Evolutionary conservation across 768 basidiomycete species (phyloP).

Genomic region (Pleurotus eryngii): DNA sequence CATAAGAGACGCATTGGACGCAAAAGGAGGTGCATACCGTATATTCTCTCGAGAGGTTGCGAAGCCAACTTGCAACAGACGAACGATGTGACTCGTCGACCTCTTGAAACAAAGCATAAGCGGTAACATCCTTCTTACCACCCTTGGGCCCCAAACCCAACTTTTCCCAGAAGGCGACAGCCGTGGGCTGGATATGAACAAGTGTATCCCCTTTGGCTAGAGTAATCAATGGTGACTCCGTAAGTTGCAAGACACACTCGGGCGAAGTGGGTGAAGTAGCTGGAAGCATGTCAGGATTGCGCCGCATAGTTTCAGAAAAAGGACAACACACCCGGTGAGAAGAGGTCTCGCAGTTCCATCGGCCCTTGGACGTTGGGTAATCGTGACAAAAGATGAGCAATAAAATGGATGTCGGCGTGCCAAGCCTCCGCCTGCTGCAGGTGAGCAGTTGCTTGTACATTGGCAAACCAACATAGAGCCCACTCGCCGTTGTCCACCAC

Average conservation of each 20-base stretch:
- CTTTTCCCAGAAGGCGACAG: slow-evolving; percentile 84
- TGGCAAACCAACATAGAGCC: slow-evolving; percentile 62
- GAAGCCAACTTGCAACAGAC: slow-evolving; percentile 60
- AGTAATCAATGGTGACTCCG: slow-evolving; percentile 57
- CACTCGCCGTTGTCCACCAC: slow-evolving; percentile 72
- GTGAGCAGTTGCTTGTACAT: slow-evolving; percentile 17
- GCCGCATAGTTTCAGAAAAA: background rate
- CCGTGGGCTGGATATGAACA: slow-evolving; percentile 66
- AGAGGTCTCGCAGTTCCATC: slow-evolving; percentile 41
- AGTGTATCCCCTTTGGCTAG: slow-evolving; percentile 67
- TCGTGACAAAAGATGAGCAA: slow-evolving; percentile 38
- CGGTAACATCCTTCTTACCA: slow-evolving; percentile 68
- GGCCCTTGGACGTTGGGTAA: slow-evolving; percentile 37
- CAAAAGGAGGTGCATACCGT: slow-evolving; percentile 39
- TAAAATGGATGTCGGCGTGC: slow-evolving; percentile 52
- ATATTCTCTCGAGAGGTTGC: slow-evolving; percentile 49
- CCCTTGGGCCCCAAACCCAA: slow-evolving; percentile 67
- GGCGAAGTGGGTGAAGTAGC: background rate
- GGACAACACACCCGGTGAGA: slow-evolving; percentile 31
- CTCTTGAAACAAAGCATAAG: slow-evolving; percentile 69
- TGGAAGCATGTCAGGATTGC: background rate
- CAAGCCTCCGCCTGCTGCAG: slow-evolving; percentile 40
- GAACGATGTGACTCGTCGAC: slow-evolving; percentile 42
- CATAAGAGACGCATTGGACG: slow-evolving; percentile 11
- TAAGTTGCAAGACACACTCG: slow-evolving; percentile 17